Conservation (phyloP, 352 stramenopile genomes). For the Globisporangium nunn region DNA sequence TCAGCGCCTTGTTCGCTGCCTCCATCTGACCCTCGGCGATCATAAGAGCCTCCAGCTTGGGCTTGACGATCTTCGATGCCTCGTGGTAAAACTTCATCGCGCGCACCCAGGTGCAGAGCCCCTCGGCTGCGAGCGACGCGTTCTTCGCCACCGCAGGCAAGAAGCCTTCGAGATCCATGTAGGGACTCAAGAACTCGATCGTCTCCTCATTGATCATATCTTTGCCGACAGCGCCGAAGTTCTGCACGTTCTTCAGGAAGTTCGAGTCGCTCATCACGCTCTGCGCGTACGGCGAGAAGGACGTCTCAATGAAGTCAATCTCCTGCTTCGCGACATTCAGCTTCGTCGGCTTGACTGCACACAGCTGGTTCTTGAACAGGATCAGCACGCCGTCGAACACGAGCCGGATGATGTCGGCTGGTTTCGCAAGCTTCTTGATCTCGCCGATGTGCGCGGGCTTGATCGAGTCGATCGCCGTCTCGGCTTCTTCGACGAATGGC, state of each 20-base stretch:
- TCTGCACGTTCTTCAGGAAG: constrained; percentile 96
- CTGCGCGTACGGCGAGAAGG: constrained; percentile 93
- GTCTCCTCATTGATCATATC: constrained; percentile 99
- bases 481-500: constrained; percentile 96
- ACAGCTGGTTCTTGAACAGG: constrained; percentile 92
- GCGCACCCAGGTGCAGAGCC: constrained; percentile 95
- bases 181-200: constrained; percentile 95
- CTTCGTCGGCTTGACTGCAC: constrained; percentile 89
- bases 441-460: constrained; percentile 97
- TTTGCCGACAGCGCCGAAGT: constrained; percentile 93
- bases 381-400: constrained; percentile 98
- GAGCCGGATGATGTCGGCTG: constrained; percentile 97
- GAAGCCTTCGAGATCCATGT: constrained; percentile 97
- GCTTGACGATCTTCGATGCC: constrained; percentile 98
- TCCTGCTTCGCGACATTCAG: constrained; percentile 96
- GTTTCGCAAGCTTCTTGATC: constrained; percentile 97
- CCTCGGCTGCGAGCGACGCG: constrained; percentile 93
- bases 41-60: constrained; percentile 95
- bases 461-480: constrained; percentile 97
- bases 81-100: constrained; percentile 99
- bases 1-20: constrained; percentile 94
- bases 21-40: constrained; percentile 97
- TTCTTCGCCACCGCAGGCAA: constrained; percentile 95
- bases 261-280: constrained; percentile 95
- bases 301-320: constrained; percentile 96